Base-by-base conservation (phyloP, 179 eudicot species). In the Gypsophila paniculata region DNA sequence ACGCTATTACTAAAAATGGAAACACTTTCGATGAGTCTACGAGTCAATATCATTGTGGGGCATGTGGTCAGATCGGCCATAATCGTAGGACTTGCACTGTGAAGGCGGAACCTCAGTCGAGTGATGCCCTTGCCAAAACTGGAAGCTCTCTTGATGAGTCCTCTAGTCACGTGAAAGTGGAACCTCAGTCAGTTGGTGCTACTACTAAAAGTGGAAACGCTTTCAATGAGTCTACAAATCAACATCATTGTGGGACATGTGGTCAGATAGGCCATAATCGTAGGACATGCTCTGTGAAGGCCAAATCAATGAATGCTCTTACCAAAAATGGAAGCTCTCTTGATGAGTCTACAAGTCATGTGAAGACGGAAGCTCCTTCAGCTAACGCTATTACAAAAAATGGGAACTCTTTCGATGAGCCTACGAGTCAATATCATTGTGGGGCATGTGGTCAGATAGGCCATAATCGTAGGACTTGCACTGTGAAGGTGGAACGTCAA, bases 401-500 rank as follows among this genome's bases (percentile, higher is more conserved):
- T 26, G 42, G 61, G 66, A n/a, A 18, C 59, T 70, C 66, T 69
- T 10, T 21, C 0, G 48, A 44, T 38, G 48, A 62, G 42, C 38
- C 52, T 13, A 38, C 21, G 13, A 38, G 57, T 2, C 17, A 67
- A 12, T 87, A 81, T 46, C 73, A 61, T 69, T 91, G 97, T 74
- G 68, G 84, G 15, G 67, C 71, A 54, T 91, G 96, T 76, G 85
- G 88, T 0, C 72, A 78, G 74, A 65, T 74, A 21, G 93, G 96
- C 26, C 97, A 91, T 77, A 89, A 89, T 71, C 69, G 86, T 26
- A 85, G 96, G 77, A 89, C 93, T 48, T 91, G 97, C 65, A 8
- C 81, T 75, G n/a, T 69, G n/a, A 70, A 72, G 71, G 54, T 52
- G n/a, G 60, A 17, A 17, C 3, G 23, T 13, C 65, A 42, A 48